Evolutionary conservation across 371 early-diverging fungal genomes (phyloP).

Genomic region (Mucor circinelloides): DNA sequence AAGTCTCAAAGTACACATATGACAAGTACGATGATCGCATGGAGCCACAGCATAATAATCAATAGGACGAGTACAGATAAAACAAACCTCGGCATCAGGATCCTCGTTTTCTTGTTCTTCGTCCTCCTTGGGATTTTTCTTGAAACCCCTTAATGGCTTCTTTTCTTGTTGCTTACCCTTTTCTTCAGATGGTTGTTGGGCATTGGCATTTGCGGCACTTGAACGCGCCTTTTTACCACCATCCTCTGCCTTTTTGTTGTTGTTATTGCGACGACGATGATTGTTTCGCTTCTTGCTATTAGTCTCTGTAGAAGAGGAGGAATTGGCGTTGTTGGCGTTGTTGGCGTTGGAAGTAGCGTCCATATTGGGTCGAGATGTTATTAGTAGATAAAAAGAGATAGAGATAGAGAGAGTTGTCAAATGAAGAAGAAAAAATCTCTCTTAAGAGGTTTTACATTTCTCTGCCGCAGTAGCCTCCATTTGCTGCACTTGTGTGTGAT

Average conservation of each 20-base stretch:
- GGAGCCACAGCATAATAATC: slow-evolving; percentile 80
- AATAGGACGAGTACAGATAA: slow-evolving; percentile 91
- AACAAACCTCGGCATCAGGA: slow-evolving; percentile 68
- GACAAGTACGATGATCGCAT: slow-evolving; percentile 93
- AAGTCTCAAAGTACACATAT: slow-evolving; percentile 86
- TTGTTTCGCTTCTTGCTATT: slow-evolving; percentile 8
- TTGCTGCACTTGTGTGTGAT: neutral
- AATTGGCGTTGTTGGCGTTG: neutral
- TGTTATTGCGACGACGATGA: slow-evolving; percentile 4
- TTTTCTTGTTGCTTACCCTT: neutral
- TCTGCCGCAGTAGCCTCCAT: neutral
- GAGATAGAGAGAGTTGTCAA: neutral
- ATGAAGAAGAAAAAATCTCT: neutral
- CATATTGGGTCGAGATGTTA: neutral
- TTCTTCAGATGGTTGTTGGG: neutral
- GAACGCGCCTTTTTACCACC: slow-evolving; percentile 1
- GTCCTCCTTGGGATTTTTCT: neutral
- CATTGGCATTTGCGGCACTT: neutral
- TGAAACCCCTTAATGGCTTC: slow-evolving; percentile 7
- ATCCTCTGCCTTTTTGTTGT: neutral
- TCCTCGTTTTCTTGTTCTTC: slow-evolving; percentile 28
- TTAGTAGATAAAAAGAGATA: neutral
- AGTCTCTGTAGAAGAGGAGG: slow-evolving; percentile 11
- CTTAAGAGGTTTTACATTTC: neutral
- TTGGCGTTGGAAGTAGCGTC: neutral